Evolutionary conservation across 768 basidiomycete genomes (phyloP), one percentile per base, ranked within the genome.

Genomic region (Lyophyllum atratum): DNA sequence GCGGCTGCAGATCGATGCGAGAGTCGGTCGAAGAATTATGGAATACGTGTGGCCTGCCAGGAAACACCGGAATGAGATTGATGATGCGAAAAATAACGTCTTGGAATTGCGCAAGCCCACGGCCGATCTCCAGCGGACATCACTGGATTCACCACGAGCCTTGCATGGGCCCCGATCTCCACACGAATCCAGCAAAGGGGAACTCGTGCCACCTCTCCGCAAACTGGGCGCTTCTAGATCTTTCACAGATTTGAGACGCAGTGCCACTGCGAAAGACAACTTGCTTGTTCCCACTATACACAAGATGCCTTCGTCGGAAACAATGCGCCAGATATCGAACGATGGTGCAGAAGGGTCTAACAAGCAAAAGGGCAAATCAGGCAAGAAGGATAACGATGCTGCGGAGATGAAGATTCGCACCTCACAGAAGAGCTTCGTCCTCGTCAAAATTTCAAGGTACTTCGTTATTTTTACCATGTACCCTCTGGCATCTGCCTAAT

Each of bases 1-100:
- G 63, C 85, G 89, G 28, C 79, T 97, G 7, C 92, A 93, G 61
- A 80, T 98, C 48, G 95, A 98, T 70, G 86, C 91, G 25, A 82
- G 80, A 60, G 81, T 95, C 26, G 94, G 93, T 9, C 80, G 81
- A 19, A 80, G 85, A 54, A 89, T 98, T 55, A 85, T 93, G 84
- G 89, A 92, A 66, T 98, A 98, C 68, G 75, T 97, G 28, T 95
- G 92, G 86, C 87, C 89, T 22, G 79, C 83, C 22, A 81, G 88
- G 26, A 78, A 78, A 58, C 70, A 78, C 22, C 72, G 79, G 29
- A 60, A 67, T 5, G 69, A 71, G 51, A 60, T 57, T 11, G 60
- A 65, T 26, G 67, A 64, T 19, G 55, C 64, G 14, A 64, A 65
- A 21, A 58, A 62, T 26, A 55, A 54, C 12, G 54, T 60, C 17